Conservation (phyloP, 164 flowering plant species). For the Stephania japonica region DNA sequence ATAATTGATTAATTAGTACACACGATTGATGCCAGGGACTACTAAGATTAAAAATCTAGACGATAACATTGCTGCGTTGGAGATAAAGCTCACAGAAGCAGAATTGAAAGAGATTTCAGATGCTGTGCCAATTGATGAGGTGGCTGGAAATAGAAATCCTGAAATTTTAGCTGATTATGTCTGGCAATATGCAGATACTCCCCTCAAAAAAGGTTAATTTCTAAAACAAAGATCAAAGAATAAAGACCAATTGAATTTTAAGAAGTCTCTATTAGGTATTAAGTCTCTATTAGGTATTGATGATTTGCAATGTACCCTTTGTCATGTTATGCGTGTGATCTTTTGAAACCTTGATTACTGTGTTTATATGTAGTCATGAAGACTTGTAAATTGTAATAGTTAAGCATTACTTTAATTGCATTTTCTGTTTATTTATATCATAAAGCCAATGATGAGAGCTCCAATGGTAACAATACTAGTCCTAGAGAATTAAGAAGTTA, state of each 20-base stretch:
- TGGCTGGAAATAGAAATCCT: background rate
- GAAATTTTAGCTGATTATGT: background rate
- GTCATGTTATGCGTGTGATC: no score
- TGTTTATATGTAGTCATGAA: no score
- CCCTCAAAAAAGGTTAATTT: background rate
- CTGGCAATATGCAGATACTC: background rate
- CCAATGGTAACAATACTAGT: no score
- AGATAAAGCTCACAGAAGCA: background rate
- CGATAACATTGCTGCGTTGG: background rate
- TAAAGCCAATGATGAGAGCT: no score
- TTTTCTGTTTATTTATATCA: no score
- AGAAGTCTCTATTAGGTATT: background rate
- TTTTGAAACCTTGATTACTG: no score
- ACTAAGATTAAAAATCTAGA: slow-evolving; percentile 7
- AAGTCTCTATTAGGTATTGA: background rate
- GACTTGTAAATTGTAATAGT: no score
- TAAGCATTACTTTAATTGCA: no score
- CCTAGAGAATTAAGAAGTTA: no score
- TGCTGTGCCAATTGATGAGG: slow-evolving; percentile 3
- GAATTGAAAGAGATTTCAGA: slow-evolving; percentile 7
- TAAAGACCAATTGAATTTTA: background rate
- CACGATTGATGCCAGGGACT: background rate
- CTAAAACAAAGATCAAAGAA: background rate
- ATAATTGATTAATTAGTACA: no score
- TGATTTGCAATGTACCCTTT: background rate